These are phyloP conservation scores for Podospora didyma DNA, from an alignment of 495 filamentous ascomycete genomes.

Conservation along the genomic window DNA sequence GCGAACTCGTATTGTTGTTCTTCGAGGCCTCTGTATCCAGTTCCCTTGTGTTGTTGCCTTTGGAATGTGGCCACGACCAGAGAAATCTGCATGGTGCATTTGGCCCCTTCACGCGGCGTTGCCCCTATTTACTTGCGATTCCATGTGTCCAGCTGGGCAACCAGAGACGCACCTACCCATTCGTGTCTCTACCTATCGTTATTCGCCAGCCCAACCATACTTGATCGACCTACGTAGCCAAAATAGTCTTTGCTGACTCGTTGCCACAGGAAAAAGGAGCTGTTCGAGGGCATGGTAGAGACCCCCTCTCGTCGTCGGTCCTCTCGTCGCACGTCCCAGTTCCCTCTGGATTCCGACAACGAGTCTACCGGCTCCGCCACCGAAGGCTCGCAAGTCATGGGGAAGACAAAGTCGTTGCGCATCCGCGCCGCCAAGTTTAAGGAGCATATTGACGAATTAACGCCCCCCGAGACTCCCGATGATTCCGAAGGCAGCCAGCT, in stretches of 20 bases:
- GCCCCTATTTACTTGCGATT: no score
- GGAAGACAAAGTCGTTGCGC: conserved; percentile 23
- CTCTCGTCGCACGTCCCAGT: conserved; percentile 39
- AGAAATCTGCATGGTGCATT: no score
- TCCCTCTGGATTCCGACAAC: conserved; percentile 38
- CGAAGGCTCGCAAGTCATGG: conserved; percentile 13
- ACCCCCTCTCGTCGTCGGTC: conserved; percentile 36
- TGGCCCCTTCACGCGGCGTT: no score
- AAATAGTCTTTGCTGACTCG: conserved; percentile 5
- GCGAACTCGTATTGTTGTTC: neutral
- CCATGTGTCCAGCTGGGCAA: no score
- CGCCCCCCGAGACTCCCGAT: conserved; percentile 22
- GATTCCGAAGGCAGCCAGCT: conserved; percentile 28
- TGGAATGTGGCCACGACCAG: no score
- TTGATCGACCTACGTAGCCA: neutral
- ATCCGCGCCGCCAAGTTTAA: conserved; percentile 40
- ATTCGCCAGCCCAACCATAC: neutral
- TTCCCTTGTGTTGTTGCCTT: no score
- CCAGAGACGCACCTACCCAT: no score
- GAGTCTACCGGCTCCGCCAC: conserved; percentile 41
- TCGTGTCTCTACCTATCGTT: neutral
- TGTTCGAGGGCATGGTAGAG: conserved; percentile 50
- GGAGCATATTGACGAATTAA: conserved; percentile 39
- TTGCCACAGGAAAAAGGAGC: conserved; percentile 42
- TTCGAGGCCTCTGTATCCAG: neutral